A percentile compares a stretch with the other conserved stretches of the same genome.
Evolutionary conservation across 768 basidiomycete genomes (phyloP).

Genomic region (Hygrophoropsis aurantiaca): DNA sequence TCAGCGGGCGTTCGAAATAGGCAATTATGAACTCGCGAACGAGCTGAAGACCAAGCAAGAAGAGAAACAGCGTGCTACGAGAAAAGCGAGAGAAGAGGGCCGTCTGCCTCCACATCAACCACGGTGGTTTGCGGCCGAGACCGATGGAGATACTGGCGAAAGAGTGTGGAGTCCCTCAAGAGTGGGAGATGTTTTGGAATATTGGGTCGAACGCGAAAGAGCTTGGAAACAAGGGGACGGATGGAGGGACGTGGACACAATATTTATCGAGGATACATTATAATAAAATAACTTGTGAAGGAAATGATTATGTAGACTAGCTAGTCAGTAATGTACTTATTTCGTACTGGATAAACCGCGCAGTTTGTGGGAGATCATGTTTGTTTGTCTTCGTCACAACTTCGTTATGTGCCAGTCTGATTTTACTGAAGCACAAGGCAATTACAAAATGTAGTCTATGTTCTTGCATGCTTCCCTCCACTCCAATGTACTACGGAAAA

Average conservation of each 20-base stretch:
- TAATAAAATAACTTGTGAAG: too few relatives aligned
- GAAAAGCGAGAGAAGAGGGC: constrained; percentile 77
- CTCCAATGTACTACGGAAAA: too few relatives aligned
- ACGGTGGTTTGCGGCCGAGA: constrained; percentile 84
- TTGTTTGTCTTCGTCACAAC: too few relatives aligned
- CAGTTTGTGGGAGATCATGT: too few relatives aligned
- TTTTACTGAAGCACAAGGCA: too few relatives aligned
- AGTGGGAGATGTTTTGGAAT: constrained; percentile 58
- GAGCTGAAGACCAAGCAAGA: constrained; percentile 78
- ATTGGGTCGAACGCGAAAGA: constrained; percentile 79
- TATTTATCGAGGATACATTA: constrained; percentile 68
- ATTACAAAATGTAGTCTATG: too few relatives aligned
- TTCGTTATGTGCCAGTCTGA: too few relatives aligned
- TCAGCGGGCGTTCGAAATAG: constrained; percentile 91
- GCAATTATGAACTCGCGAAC: constrained; percentile 82
- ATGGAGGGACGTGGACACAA: constrained; percentile 75
- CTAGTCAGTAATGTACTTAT: too few relatives aligned
- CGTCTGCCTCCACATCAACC: constrained; percentile 68
- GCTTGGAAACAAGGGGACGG: constrained; percentile 47
- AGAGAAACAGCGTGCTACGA: constrained; percentile 71
- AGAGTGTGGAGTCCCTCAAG: constrained; percentile 79
- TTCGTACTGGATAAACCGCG: too few relatives aligned
- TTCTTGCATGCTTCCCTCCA: too few relatives aligned
- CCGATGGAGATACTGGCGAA: constrained; percentile 87
- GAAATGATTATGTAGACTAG: too few relatives aligned